Conservation (phyloP, 495 filamentous ascomycete species). For the Letharia columbiana region DNA sequence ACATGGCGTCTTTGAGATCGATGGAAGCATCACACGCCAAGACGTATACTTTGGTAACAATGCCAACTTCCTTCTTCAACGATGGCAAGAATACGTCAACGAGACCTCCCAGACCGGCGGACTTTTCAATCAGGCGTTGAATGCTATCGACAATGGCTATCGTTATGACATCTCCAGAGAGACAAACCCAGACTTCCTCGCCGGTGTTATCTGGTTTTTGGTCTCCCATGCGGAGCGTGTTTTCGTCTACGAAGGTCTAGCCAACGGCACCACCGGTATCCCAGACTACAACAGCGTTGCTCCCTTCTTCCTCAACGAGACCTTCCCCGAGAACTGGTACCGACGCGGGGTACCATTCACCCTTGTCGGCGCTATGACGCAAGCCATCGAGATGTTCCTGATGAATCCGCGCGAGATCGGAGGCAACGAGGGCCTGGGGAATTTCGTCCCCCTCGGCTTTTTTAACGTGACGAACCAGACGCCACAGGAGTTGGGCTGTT, state of each 20-base stretch:
- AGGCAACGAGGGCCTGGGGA: conserved; percentile 24
- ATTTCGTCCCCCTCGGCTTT: conserved; percentile 24
- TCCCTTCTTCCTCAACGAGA: conserved; percentile 29
- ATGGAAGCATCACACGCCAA: conserved; percentile 25
- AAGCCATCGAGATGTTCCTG: conserved; percentile 17
- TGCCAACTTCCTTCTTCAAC: conserved; percentile 23
- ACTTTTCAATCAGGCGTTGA: conserved; percentile 13
- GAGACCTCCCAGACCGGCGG: conserved; percentile 17
- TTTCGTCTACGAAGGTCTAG: conserved; percentile 24
- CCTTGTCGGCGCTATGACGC: conserved; percentile 14
- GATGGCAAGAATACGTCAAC: conserved; percentile 24
- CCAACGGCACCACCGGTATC: conserved; percentile 23
- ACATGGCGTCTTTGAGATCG: conserved; percentile 26
- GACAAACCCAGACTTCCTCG: conserved; percentile 26
- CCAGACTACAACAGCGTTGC: conserved; percentile 24
- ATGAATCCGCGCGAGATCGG: conserved; percentile 20
- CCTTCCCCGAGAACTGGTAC: conserved; percentile 25
- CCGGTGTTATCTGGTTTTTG: conserved; percentile 23
- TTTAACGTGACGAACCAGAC: conserved; percentile 5
- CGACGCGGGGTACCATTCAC: conserved; percentile 18
- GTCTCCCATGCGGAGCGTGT: conserved; percentile 26
- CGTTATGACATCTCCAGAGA: conserved; percentile 23
- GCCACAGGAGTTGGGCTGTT: conserved; percentile 22
- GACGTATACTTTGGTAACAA: conserved; percentile 27
- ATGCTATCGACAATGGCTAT: conserved; percentile 19